A percentile compares a stretch with the other conserved stretches of the same genome.
phyloP scores from a whole-genome alignment of 169 alveolate species.

The Cyclospora cayetanensis region DNA sequence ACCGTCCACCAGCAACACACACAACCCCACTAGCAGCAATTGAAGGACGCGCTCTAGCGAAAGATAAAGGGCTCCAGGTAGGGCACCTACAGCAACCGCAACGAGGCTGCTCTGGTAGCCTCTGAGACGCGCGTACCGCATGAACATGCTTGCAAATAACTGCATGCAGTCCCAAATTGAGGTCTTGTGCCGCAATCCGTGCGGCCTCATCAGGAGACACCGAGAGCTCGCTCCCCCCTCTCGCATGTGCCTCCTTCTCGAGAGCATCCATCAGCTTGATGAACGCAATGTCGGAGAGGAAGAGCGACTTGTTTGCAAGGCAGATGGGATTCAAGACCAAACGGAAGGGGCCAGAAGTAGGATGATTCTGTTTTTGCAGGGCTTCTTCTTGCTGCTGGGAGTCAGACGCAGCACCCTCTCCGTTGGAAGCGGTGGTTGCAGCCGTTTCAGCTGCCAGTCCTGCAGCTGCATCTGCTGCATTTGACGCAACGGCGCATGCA shows the following conservation, averaged over 20 bases:
- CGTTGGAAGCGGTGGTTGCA: background rate
- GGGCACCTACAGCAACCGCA: background rate
- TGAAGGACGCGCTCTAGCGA: background rate
- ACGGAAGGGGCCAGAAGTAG: background rate
- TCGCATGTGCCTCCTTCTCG: conserved; percentile 35
- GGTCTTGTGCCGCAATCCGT: conserved; percentile 14
- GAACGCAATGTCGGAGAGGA: conserved; percentile 12
- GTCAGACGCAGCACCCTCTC: background rate
- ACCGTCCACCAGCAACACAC: background rate
- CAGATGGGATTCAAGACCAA: background rate
- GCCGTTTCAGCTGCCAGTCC: background rate
- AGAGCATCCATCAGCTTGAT: conserved; percentile 25
- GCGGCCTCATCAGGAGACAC: conserved; percentile 1
- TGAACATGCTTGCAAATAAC: conserved; percentile 16
- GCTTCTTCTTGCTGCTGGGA: background rate
- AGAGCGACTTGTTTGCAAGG: background rate
- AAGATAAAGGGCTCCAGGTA: background rate
- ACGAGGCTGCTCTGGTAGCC: background rate
- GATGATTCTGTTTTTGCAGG: background rate
- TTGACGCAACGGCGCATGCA: background rate
- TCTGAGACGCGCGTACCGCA: background rate
- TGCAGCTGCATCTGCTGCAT: background rate
- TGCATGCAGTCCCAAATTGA: background rate
- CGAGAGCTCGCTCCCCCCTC: conserved; percentile 24
- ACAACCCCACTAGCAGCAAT: background rate